Conservation (phyloP, 352 stramenopile genomes). For the Phytopythium ostracodes region DNA sequence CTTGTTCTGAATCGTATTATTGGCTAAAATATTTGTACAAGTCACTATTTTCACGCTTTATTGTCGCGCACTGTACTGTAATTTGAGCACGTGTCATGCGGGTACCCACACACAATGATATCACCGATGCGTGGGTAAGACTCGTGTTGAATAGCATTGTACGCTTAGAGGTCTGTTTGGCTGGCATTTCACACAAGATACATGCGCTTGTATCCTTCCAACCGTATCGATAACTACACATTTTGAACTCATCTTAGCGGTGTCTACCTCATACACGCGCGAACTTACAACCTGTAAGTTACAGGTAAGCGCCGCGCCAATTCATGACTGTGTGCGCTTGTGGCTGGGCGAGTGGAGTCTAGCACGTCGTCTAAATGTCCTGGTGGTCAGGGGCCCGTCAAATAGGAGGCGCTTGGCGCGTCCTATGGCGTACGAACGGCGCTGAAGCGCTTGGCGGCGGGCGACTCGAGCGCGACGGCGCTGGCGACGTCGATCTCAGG, state of each 20-base stretch:
- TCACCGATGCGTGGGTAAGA: neutral
- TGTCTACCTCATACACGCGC: neutral
- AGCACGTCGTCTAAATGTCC: neutral
- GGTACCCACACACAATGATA: neutral
- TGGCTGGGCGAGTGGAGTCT: neutral
- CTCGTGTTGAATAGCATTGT: neutral
- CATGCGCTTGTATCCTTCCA: neutral
- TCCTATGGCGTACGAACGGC: neutral
- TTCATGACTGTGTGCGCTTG: neutral
- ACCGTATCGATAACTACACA: slow-evolving; percentile 1
- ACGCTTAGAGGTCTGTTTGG: neutral
- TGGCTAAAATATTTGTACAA: no score
- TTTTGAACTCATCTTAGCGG: neutral
- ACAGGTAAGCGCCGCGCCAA: neutral
- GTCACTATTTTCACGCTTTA: no score
- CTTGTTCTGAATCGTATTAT: no score
- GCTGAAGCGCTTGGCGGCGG: slow-evolving; percentile 9
- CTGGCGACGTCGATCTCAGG: slow-evolving; percentile 13
- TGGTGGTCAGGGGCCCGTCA: no score
- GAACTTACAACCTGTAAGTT: no score
- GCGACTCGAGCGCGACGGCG: slow-evolving; percentile 6
- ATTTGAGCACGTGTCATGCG: neutral
- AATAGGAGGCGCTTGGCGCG: neutral
- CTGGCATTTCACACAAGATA: neutral
- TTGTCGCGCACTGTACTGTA: no score